Conservation (phyloP, 768 basidiomycete genomes). For the Floccularia luteovirens region DNA sequence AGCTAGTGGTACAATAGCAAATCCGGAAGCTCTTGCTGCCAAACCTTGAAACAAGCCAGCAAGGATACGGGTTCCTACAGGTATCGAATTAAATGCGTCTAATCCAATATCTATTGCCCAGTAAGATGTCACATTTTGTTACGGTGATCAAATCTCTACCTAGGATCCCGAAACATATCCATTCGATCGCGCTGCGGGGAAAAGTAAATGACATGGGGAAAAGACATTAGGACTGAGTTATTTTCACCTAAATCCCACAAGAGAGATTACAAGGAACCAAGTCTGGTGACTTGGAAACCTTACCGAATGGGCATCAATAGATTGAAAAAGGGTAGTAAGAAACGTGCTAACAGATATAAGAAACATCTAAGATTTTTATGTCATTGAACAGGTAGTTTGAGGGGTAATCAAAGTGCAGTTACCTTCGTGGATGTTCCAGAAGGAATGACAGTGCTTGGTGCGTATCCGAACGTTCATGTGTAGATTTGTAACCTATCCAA, state of each 20-base stretch:
- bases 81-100: constrained; percentile 25
- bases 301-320: background rate
- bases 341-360: constrained; percentile 40
- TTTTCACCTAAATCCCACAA: constrained; percentile 47
- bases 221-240: background rate
- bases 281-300: constrained; percentile 71
- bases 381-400: background rate
- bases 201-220: background rate
- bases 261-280: constrained; percentile 57
- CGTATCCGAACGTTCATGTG: constrained; percentile 32
- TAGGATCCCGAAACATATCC: constrained; percentile 62
- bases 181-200: constrained; percentile 47
- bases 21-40: constrained; percentile 45
- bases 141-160: constrained; percentile 28
- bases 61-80: constrained; percentile 29
- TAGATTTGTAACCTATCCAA: constrained; percentile 52
- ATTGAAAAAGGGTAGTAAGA: no score
- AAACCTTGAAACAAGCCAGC: constrained; percentile 48
- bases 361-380: constrained; percentile 36
- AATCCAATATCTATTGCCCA: constrained; percentile 28
- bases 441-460: constrained; percentile 61
- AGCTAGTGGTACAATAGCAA: constrained; percentile 37
- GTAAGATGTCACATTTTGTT: background rate
- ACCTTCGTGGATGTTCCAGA: constrained; percentile 72
- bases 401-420: constrained; percentile 3